phyloP scores from a whole-genome alignment of 177 flowering plant genomes.

The Telopea speciosissima region DNA sequence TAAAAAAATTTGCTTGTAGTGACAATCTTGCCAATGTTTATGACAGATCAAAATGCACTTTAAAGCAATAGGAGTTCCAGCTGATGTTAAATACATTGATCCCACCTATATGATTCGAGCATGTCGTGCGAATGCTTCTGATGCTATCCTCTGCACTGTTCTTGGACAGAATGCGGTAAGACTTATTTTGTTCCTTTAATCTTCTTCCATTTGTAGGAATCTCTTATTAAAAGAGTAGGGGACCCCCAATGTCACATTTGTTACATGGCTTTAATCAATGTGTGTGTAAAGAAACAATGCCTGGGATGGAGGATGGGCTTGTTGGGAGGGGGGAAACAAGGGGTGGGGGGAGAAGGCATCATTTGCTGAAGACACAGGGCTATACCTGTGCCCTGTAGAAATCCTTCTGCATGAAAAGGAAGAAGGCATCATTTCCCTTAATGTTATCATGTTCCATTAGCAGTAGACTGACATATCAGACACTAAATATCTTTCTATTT shows the following conservation, averaged over 20 bases:
- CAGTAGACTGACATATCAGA: no score
- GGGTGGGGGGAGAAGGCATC: no score
- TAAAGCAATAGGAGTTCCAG: slow-evolving; percentile 27
- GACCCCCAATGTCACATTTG: no score
- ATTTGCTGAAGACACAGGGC: no score
- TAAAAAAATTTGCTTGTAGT: neutral
- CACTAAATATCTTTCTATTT: no score
- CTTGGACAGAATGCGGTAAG: slow-evolving; percentile 51
- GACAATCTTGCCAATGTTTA: neutral
- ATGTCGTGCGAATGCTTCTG: slow-evolving; percentile 46
- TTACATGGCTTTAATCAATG: neutral
- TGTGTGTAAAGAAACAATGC: neutral
- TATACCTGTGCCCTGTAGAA: no score
- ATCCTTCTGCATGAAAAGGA: no score
- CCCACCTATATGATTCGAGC: slow-evolving; percentile 52
- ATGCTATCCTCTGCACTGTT: slow-evolving; percentile 49
- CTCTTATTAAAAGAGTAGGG: no score
- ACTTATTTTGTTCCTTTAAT: neutral
- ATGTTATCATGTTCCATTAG: no score
- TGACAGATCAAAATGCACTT: slow-evolving; percentile 38
- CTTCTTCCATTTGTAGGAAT: neutral
- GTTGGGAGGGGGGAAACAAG: no score
- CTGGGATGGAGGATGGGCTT: no score
- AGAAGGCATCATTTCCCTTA: no score
- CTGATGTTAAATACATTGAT: slow-evolving; percentile 48